phyloP scores from a whole-genome alignment of 2,329 filamentous ascomycete genomes.

The Aplosporella prunicola region DNA sequence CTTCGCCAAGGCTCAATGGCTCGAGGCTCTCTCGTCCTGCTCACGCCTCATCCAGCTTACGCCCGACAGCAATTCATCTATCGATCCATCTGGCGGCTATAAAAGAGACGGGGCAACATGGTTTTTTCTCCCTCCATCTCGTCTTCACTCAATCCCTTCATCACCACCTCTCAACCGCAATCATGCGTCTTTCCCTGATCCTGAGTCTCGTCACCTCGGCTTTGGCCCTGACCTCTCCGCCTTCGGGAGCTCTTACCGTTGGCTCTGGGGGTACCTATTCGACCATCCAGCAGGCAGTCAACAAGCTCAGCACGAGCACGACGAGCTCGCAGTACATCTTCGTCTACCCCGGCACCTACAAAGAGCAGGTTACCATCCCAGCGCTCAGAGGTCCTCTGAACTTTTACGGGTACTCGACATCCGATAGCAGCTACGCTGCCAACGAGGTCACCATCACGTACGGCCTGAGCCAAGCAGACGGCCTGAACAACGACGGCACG shows the following conservation, averaged over 20 bases:
- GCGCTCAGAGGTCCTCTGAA: constrained; percentile 38
- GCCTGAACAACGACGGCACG: constrained; percentile 41
- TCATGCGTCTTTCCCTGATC: not conserved
- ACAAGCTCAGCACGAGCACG: constrained; percentile 42
- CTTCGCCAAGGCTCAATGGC: too few relatives aligned
- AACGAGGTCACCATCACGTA: constrained; percentile 47
- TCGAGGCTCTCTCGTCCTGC: too few relatives aligned
- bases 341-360: constrained; percentile 48
- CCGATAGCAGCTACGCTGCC: constrained; percentile 37
- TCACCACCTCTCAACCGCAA: too few relatives aligned
- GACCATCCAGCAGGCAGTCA: constrained; percentile 44
- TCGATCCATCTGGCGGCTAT: too few relatives aligned
- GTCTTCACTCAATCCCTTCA: too few relatives aligned
- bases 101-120: too few relatives aligned
- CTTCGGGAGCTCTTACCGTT: constrained; percentile 40
- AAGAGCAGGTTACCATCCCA: constrained; percentile 47
- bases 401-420: constrained; percentile 49
- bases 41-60: too few relatives aligned
- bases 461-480: constrained; percentile 26
- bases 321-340: constrained; percentile 46
- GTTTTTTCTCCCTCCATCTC: too few relatives aligned
- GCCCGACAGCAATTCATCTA: too few relatives aligned
- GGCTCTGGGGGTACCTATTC: constrained; percentile 25
- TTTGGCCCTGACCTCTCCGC: constrained; percentile 30
- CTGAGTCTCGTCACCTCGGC: not conserved